phyloP scores from a whole-genome alignment of 352 stramenopile species.

The Porosira glacialis region DNA sequence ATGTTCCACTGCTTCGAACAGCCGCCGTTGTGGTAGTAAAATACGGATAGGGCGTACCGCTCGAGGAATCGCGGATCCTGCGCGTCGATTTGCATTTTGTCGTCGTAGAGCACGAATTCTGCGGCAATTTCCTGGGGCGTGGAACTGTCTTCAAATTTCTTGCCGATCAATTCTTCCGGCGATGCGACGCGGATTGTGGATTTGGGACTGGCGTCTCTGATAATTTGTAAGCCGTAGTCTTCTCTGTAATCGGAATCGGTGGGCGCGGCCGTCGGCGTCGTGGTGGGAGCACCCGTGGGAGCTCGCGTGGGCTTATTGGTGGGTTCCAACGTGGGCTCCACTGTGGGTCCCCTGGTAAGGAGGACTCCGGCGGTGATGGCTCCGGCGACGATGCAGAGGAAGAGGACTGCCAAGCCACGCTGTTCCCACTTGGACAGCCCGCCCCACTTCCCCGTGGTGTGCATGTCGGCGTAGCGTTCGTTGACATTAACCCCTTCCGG shows the following conservation, averaged over 20 bases:
- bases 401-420: no score
- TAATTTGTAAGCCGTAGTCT: constrained; percentile 21
- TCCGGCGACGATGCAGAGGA: no score
- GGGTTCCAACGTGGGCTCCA: constrained; percentile 6
- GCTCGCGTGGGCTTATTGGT: constrained; percentile 14
- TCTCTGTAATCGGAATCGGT: constrained; percentile 25
- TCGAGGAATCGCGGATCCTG: constrained; percentile 43
- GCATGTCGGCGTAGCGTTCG: constrained; percentile 25
- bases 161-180: constrained; percentile 33
- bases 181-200: constrained; percentile 13
- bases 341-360: no score
- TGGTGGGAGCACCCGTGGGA: constrained; percentile 18
- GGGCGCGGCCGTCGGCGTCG: constrained; percentile 16
- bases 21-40: constrained; percentile 43
- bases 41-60: constrained; percentile 36
- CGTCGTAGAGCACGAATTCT: constrained; percentile 48
- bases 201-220: constrained; percentile 14
- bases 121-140: constrained; percentile 43
- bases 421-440: constrained; percentile 34
- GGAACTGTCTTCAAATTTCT: constrained; percentile 3
- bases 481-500: constrained; percentile 33
- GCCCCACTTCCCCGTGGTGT: constrained; percentile 42
- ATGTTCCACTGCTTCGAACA: constrained; percentile 33
- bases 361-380: no score
- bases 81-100: constrained; percentile 18